Conservation (phyloP, 768 basidiomycete genomes). For the Leucogyrophana mollusca region DNA sequence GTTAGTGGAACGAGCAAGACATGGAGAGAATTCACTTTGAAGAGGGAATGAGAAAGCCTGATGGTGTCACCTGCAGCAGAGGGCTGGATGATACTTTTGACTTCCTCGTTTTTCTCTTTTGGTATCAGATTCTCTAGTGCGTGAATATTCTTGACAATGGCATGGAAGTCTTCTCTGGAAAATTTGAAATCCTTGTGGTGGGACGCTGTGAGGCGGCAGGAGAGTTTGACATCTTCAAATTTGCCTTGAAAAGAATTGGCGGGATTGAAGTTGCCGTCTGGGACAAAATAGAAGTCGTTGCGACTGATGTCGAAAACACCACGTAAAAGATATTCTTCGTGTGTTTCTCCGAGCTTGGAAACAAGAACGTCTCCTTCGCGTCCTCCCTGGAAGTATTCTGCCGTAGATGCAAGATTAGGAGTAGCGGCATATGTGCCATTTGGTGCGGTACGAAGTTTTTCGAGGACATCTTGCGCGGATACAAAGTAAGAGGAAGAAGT, state of each 20-base stretch:
- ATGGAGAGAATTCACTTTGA: not conserved
- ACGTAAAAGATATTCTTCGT: not conserved
- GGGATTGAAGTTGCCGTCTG: constrained; percentile 1
- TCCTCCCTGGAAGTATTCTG: not conserved
- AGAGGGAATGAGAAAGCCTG: not conserved
- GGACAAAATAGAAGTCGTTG: constrained; percentile 2
- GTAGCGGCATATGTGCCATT: not conserved
- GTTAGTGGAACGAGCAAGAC: no score
- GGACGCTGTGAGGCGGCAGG: not conserved
- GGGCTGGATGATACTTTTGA: not conserved
- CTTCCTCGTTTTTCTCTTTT: not conserved
- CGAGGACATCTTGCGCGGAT: not conserved
- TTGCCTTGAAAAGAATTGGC: not conserved
- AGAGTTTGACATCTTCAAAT: not conserved
- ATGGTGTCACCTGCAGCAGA: not conserved
- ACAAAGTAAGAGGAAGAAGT: no score
- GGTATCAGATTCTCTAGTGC: not conserved
- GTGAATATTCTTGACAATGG: not conserved
- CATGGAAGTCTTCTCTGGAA: not conserved
- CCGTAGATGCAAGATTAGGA: not conserved
- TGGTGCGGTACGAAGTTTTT: not conserved
- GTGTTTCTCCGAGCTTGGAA: not conserved
- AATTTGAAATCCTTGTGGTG: not conserved
- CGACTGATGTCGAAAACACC: not conserved
- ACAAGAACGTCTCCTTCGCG: not conserved